Percentiles rank a stretch among this genome's conserved stretches.
phyloP scores from a whole-genome alignment of 306 rosid genomes.

The Lathyrus sativus region DNA sequence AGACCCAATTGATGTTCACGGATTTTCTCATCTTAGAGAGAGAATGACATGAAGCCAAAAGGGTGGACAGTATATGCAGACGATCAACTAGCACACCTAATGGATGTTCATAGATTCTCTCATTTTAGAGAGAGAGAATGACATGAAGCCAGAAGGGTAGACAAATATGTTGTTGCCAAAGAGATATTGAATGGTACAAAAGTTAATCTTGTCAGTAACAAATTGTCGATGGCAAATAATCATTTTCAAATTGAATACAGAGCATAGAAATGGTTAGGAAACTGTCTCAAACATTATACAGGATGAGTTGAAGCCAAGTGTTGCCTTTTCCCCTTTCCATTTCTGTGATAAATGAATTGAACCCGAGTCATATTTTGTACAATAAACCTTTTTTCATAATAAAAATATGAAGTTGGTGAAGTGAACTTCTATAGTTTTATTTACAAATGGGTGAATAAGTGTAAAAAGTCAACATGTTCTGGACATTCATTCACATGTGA shows the following conservation, averaged over 20 bases:
- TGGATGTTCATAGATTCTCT: neutral
- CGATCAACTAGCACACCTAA: conserved; percentile 1
- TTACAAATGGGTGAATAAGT: neutral
- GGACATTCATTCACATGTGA: neutral
- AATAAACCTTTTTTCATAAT: neutral
- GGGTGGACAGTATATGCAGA: neutral
- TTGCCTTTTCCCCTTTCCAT: neutral
- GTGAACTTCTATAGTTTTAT: conserved; percentile 12
- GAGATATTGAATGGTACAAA: neutral
- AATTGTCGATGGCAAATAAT: neutral
- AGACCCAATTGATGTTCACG: neutral
- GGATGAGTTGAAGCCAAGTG: conserved; percentile 16
- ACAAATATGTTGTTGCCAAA: neutral
- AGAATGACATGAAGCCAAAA: no score
- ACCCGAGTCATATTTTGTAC: neutral
- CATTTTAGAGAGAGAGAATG: neutral
- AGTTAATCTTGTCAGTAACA: neutral
- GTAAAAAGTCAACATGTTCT: neutral
- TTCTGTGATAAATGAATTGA: conserved; percentile 14
- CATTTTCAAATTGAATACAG: neutral
- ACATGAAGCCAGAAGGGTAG: conserved; percentile 5
- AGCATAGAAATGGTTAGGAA: neutral
- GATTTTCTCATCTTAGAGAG: neutral
- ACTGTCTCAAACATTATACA: neutral
- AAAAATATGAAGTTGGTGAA: conserved; percentile 3